phyloP scores from a whole-genome alignment of 305 asterid species.

The Fraxinus velutina region DNA sequence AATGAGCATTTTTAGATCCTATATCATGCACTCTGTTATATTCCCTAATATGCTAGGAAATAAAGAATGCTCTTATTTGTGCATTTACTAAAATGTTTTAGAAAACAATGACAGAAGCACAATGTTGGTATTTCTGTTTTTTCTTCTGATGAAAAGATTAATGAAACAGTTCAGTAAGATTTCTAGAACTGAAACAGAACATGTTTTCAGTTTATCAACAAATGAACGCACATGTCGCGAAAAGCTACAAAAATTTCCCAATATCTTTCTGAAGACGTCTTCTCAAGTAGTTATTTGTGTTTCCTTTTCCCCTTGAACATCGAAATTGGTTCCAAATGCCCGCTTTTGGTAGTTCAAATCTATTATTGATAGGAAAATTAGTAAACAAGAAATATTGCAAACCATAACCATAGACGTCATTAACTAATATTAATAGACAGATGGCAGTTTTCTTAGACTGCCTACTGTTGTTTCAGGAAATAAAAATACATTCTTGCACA shows the following conservation, averaged over 20 bases:
- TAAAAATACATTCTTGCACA: no score
- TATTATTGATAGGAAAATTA: no score
- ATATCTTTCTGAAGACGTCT: neutral
- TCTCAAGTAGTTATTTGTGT: neutral
- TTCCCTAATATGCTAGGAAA: neutral
- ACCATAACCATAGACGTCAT: no score
- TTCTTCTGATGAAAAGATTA: neutral
- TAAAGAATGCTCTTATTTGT: neutral
- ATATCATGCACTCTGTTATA: neutral
- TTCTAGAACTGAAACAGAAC: neutral
- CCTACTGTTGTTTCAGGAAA: no score
- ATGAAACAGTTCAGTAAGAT: neutral
- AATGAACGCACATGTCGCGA: neutral
- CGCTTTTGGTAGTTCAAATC: no score
- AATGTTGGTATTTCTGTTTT: no score
- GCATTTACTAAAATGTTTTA: neutral
- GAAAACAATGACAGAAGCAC: neutral
- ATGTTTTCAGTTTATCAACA: neutral
- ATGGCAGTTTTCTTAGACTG: no score
- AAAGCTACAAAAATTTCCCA: neutral
- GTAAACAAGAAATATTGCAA: no score
- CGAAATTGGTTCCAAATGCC: no score
- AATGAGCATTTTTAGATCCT: neutral
- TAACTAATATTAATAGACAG: no score
- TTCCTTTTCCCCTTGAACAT: no score